Evolutionary conservation across 768 basidiomycete species (phyloP).

Genomic region (Hortiboletus campestris): DNA sequence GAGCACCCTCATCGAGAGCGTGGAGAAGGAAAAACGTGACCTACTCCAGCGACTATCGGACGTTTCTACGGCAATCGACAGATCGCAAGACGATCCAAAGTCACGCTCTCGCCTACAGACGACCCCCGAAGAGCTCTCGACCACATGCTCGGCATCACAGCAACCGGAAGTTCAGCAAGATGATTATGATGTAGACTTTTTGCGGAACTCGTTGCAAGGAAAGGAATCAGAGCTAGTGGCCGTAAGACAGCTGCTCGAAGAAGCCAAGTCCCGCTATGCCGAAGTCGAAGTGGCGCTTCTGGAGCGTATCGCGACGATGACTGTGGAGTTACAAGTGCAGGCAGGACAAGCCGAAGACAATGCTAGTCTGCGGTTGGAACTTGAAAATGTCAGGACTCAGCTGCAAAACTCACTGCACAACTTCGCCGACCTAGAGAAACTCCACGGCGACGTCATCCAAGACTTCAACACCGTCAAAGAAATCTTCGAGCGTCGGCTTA

Average conservation of each 20-base stretch:
- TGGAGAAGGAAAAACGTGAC: slow-evolving; percentile 9
- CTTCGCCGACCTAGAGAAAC: slow-evolving; percentile 25
- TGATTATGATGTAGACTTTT: slow-evolving; percentile 31
- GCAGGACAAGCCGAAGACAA: slow-evolving; percentile 17
- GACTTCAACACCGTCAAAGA: slow-evolving; percentile 26
- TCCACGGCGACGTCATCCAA: slow-evolving; percentile 22
- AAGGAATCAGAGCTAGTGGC: slow-evolving; percentile 35
- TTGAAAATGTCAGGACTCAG: slow-evolving; percentile 25
- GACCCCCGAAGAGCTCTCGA: not conserved
- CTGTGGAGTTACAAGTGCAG: slow-evolving; percentile 11
- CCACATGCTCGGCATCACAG: not conserved
- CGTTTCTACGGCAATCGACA: not conserved
- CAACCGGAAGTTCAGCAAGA: slow-evolving; percentile 1
- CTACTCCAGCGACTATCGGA: slow-evolving; percentile 13
- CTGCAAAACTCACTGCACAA: slow-evolving; percentile 21
- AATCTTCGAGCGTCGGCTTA: slow-evolving; percentile 33
- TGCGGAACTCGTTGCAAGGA: slow-evolving; percentile 39
- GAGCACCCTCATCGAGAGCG: not conserved
- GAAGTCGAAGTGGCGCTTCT: slow-evolving; percentile 31
- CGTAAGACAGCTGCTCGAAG: slow-evolving; percentile 33
- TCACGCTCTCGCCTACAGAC: not conserved
- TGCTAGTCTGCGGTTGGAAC: slow-evolving; percentile 20
- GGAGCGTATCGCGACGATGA: slow-evolving; percentile 28
- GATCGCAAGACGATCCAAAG: not conserved
- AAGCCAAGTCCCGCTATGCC: slow-evolving; percentile 35